Conservation (phyloP, 2,329 filamentous ascomycete genomes). For the Leptoxyphium fumago region DNA sequence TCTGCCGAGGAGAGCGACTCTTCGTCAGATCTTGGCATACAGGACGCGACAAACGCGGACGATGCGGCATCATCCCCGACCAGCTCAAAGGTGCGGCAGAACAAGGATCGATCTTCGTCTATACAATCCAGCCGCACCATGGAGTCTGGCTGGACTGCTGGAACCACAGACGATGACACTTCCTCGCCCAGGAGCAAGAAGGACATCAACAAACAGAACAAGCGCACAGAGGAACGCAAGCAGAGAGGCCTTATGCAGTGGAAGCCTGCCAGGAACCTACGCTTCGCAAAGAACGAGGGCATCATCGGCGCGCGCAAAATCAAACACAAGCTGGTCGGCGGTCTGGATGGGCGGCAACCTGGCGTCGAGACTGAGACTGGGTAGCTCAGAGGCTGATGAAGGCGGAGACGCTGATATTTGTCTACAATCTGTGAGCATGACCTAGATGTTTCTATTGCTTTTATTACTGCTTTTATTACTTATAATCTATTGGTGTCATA, state of each 20-base stretch:
- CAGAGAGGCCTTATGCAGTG: conserved; percentile 91
- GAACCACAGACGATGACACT: conserved; percentile 8
- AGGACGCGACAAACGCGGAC: conserved; percentile 33
- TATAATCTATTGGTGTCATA: too few species aligned
- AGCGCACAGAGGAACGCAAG: conserved; percentile 61
- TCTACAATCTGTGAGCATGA: too few species aligned
- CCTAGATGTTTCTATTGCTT: too few species aligned
- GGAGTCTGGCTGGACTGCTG: conserved; percentile 20
- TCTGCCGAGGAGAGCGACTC: conserved; percentile 26
- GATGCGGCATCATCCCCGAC: conserved; percentile 22
- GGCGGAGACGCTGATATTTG: not conserved
- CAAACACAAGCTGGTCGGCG: conserved; percentile 56
- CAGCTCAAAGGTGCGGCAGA: not conserved
- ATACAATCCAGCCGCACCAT: conserved; percentile 11
- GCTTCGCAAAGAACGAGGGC: conserved; percentile 79
- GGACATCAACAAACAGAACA: conserved; percentile 52
- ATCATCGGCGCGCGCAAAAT: conserved; percentile 63
- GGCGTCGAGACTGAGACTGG: conserved; percentile 57
- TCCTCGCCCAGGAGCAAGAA: conserved; percentile 23
- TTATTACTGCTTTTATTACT: too few species aligned
- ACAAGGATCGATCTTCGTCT: conserved; percentile 6
- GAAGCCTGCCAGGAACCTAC: conserved; percentile 72
- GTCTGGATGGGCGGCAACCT: conserved; percentile 65
- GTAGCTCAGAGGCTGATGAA: not conserved
- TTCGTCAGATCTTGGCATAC: conserved; percentile 41